These are phyloP conservation scores for Psidium friedrichsthalianum DNA, from an alignment of 345 rosid genomes.

Conservation along the genomic window DNA sequence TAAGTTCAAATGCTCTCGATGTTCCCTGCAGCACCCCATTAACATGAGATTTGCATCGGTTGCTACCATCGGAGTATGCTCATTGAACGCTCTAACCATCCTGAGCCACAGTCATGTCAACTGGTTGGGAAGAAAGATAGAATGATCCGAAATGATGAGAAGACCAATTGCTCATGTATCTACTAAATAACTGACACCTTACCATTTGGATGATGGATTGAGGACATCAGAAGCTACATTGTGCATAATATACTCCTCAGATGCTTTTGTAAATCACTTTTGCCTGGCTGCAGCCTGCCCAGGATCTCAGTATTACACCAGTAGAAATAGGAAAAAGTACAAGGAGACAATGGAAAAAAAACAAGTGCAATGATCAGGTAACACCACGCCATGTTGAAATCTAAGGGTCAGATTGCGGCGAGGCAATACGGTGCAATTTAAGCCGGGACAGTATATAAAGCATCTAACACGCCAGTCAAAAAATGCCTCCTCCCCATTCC, in stretches of 20 bases:
- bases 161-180: neutral
- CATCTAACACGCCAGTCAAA: neutral
- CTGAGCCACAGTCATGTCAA: neutral
- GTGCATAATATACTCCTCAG: neutral
- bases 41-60: neutral
- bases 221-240: neutral
- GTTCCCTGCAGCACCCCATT: neutral
- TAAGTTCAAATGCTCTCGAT: neutral
- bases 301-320: neutral
- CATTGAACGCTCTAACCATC: neutral
- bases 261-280: neutral
- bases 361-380: neutral
- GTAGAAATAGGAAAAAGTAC: neutral
- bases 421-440: neutral
- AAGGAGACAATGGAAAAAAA: neutral
- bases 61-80: neutral
- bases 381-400: neutral
- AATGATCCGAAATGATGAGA: neutral
- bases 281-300: slow-evolving; percentile 6
- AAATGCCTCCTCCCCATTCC: neutral
- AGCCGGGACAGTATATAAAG: neutral
- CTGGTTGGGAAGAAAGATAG: neutral
- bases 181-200: neutral
- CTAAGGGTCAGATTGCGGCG: neutral
- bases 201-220: neutral